Conservation (phyloP, 106 monocot species). For the Alisma plantagoaquatica region DNA sequence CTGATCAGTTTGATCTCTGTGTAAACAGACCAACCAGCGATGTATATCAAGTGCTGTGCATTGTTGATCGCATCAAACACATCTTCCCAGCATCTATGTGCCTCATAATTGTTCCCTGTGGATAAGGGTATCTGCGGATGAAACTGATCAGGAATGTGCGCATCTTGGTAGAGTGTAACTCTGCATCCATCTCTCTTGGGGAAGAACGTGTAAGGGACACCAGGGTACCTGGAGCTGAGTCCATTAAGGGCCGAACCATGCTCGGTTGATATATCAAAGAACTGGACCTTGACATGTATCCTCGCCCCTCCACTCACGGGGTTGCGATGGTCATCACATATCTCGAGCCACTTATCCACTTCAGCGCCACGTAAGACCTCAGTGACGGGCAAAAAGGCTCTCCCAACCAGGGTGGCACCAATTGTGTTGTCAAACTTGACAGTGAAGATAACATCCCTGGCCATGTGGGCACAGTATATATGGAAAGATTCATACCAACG, state of each 20-base stretch:
- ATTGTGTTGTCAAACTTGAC: conserved; percentile 35
- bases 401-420: conserved; percentile 38
- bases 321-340: conserved; percentile 25
- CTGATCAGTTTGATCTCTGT: no score
- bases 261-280: conserved; percentile 31
- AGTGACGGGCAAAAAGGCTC: conserved; percentile 38
- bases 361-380: conserved; percentile 33
- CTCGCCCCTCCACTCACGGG: conserved; percentile 30
- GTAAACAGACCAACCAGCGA: no score
- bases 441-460: conserved; percentile 40
- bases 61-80: no score
- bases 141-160: no score
- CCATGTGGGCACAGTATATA: conserved; percentile 52
- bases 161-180: no score
- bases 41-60: no score
- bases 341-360: conserved; percentile 47
- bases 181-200: no score
- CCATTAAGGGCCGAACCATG: conserved; percentile 36
- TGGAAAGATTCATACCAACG: conserved; percentile 64
- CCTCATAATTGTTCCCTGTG: no score
- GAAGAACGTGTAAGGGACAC: no score
- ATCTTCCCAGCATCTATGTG: no score
- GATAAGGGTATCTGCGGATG: no score
- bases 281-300: conserved; percentile 51
- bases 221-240: no score